Evolutionary conservation across 768 basidiomycete species (phyloP).

Genomic region (Phlebiopsis flavidoalba): DNA sequence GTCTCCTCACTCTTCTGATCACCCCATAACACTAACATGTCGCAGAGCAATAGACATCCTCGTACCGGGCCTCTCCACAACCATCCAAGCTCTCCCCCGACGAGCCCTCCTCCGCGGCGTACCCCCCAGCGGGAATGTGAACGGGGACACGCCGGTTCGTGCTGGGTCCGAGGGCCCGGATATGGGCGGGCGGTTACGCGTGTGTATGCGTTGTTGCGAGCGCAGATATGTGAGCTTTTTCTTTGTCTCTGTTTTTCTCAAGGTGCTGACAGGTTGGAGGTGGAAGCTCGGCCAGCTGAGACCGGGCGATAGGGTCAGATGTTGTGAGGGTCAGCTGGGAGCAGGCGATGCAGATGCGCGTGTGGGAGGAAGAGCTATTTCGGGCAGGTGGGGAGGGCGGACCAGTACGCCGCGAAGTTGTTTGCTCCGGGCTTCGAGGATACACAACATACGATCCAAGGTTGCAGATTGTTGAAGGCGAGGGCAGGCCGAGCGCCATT

Average conservation of each 20-base stretch:
- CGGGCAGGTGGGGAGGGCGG: conserved; percentile 3
- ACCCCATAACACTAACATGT: not conserved
- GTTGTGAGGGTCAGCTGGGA: conserved; percentile 45
- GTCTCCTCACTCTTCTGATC: conserved; percentile 15
- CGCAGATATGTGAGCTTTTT: conserved; percentile 40
- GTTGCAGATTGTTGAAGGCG: conserved; percentile 24
- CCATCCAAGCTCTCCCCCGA: conserved; percentile 55
- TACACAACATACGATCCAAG: conserved; percentile 29
- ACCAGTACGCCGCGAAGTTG: not conserved
- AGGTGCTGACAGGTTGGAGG: conserved; percentile 28
- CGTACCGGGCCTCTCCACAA: conserved; percentile 49
- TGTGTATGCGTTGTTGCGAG: conserved; percentile 50
- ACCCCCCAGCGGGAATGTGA: conserved; percentile 60
- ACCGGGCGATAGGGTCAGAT: conserved; percentile 50
- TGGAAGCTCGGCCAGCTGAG: conserved; percentile 68
- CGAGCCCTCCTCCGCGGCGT: conserved; percentile 50
- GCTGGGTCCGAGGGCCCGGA: conserved; percentile 56
- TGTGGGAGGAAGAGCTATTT: conserved; percentile 29
- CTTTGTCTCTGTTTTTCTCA: not conserved
- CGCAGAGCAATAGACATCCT: conserved; percentile 48
- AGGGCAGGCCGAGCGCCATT: conserved; percentile 26
- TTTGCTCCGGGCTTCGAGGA: conserved; percentile 11
- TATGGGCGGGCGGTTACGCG: conserved; percentile 59
- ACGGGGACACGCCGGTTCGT: conserved; percentile 70
- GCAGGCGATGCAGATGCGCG: conserved; percentile 28